These are phyloP conservation scores for Coriaria nepalensis DNA, from an alignment of 306 rosid genomes.

Conservation along the genomic window DNA sequence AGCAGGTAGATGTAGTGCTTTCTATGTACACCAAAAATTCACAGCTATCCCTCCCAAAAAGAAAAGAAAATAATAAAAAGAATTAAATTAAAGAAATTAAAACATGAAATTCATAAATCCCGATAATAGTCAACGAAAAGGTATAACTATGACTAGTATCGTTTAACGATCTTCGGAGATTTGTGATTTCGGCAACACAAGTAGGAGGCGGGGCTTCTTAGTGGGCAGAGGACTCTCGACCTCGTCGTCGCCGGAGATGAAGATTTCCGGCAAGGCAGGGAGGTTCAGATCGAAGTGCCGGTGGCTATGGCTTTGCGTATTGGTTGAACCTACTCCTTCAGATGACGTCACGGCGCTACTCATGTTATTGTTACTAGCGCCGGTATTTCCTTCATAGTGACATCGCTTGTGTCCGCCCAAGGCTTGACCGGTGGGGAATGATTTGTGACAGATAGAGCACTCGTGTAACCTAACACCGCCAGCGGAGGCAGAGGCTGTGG, in stretches of 20 bases:
- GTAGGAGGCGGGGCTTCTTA: conserved; percentile 38
- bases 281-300: conserved; percentile 68
- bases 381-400: conserved; percentile 71
- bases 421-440: conserved; percentile 80
- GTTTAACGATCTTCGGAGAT: background rate
- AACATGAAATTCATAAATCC: background rate
- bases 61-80: background rate
- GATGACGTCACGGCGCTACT: conserved; percentile 31
- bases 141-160: background rate
- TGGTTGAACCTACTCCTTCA: conserved; percentile 40
- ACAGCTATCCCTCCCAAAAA: background rate
- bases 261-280: conserved; percentile 58
- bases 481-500: background rate
- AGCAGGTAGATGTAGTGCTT: too few species aligned
- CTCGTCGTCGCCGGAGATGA: conserved; percentile 46
- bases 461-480: conserved; percentile 39
- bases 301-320: conserved; percentile 24
- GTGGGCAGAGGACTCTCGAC: conserved; percentile 74
- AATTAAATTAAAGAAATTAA: background rate
- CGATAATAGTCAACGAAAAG: background rate
- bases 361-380: conserved; percentile 17
- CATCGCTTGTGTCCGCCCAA: conserved; percentile 95
- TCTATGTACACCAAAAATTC: too few species aligned
- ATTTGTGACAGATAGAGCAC: conserved; percentile 80
- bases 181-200: conserved; percentile 9